Evolutionary conservation across 495 filamentous ascomycete genomes (phyloP), one percentile per base, ranked within the genome.

Genomic region (Xylaria telfairii): DNA sequence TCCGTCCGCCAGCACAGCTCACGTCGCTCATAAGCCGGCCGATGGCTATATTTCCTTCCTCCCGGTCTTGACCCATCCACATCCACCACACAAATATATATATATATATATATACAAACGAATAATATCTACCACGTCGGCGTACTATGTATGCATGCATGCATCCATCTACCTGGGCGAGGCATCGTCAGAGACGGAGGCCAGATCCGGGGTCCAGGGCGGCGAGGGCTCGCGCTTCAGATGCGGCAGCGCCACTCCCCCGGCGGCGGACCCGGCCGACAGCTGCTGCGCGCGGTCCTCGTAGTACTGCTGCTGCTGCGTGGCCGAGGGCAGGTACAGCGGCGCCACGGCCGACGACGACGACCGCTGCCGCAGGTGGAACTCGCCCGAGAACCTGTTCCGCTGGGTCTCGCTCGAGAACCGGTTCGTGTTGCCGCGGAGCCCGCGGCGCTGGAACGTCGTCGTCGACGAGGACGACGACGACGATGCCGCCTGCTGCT

Each of bases 301-400:
- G 1, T 28, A 15, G 32, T 41, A 62, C 28, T 49, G 57, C 44
- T 53, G 59, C 19, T 41, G 59, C 59, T 62, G 59, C 24, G 59
- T 42, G 7, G 67, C 32, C 59, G 67, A 69, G 15, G 67, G 67
- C 34, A 69, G 46, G 46, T 69, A 69, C 21, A 63, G 67, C 32
- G 67, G 67, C 41, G 54, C 67, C 46, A 60, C 44, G 7, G n/a
- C n/a, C n/a, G 44, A 61, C 44, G 67, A 69, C 44, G 67, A 53
- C 32, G 67, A 69, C 13, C 57, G 67, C 67, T 69, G 67, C 0
- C 67, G 67, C 28, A 69, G 67, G 46, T 69, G 67, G 67, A 63
- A 69, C 67, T 69, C 67, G 2, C 67, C 67, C 42, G 67, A 59
- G 30, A 53, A 49, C n/a, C 57, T 42, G 67, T 53, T 69, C 12